phyloP scores from a whole-genome alignment of 305 asterid genomes.

The Fraxinus platypoda region DNA sequence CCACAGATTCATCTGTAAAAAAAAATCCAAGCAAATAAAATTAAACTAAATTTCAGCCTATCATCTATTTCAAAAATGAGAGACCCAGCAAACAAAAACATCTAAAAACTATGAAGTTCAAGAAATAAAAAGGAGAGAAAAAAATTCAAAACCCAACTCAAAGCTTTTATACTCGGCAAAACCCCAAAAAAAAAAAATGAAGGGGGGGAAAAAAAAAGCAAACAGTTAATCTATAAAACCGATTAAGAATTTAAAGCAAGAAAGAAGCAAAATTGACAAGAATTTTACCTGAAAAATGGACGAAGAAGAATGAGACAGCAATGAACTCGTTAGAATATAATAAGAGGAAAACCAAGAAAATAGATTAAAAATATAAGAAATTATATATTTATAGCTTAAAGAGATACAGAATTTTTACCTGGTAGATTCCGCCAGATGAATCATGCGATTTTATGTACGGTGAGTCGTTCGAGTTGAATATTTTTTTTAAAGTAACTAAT shows the following conservation, averaged over 20 bases:
- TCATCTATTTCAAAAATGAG: constrained; percentile 9
- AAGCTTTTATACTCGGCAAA: not conserved
- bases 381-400: constrained; percentile 11
- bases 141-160: constrained; percentile 8
- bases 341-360: not conserved
- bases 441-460: constrained; percentile 9
- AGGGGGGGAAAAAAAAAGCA: not conserved
- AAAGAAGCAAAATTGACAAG: not conserved
- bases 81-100: not conserved
- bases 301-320: constrained; percentile 11
- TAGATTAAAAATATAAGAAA: not conserved
- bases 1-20: constrained; percentile 19
- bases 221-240: not conserved
- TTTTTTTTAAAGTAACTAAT: not conserved
- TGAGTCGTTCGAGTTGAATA: not conserved
- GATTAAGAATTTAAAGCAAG: not conserved
- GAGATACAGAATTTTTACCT: constrained; percentile 24
- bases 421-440: constrained; percentile 39
- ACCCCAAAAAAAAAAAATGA: not conserved
- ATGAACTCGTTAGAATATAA: constrained; percentile 12
- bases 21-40: constrained; percentile 8
- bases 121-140: not conserved
- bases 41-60: constrained; percentile 1
- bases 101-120: constrained; percentile 11
- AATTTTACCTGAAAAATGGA: constrained; percentile 25